These are phyloP conservation scores for Aspergillus nomiae DNA, from an alignment of 2,329 filamentous ascomycete genomes.

Conservation along the genomic window DNA sequence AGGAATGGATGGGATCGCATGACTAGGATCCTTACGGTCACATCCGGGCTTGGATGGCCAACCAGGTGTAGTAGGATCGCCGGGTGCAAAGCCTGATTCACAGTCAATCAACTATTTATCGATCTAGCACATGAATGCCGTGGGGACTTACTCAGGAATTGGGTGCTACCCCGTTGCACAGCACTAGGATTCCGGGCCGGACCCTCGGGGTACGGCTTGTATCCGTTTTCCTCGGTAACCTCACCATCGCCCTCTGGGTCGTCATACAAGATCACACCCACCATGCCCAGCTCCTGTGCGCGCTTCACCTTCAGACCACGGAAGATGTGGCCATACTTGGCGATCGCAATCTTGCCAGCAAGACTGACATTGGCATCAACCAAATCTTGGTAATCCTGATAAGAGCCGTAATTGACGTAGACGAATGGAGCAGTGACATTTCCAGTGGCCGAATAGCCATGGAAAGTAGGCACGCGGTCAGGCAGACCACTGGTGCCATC, in stretches of 20 bases:
- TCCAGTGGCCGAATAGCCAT: constrained; percentile 89
- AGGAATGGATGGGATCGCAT: constrained; percentile 78
- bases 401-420: constrained; percentile 90
- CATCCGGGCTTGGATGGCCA: constrained; percentile 91
- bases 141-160: constrained; percentile 69
- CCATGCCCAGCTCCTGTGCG: constrained; percentile 85
- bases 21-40: constrained; percentile 70
- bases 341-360: constrained; percentile 82
- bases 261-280: constrained; percentile 80
- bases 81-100: constrained; percentile 56
- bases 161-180: constrained; percentile 84
- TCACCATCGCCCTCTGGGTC: constrained; percentile 89
- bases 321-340: constrained; percentile 83
- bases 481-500: constrained; percentile 75
- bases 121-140: neutral
- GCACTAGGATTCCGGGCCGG: constrained; percentile 85
- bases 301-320: constrained; percentile 90
- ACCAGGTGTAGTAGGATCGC: constrained; percentile 87
- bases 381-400: constrained; percentile 81
- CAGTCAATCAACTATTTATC: neutral
- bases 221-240: constrained; percentile 78
- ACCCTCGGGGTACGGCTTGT: constrained; percentile 77
- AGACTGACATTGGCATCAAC: constrained; percentile 72
- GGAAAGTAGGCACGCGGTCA: constrained; percentile 83
- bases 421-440: constrained; percentile 88